Conservation (phyloP, 345 rosid genomes). For the Rhodamnia rubescens region DNA sequence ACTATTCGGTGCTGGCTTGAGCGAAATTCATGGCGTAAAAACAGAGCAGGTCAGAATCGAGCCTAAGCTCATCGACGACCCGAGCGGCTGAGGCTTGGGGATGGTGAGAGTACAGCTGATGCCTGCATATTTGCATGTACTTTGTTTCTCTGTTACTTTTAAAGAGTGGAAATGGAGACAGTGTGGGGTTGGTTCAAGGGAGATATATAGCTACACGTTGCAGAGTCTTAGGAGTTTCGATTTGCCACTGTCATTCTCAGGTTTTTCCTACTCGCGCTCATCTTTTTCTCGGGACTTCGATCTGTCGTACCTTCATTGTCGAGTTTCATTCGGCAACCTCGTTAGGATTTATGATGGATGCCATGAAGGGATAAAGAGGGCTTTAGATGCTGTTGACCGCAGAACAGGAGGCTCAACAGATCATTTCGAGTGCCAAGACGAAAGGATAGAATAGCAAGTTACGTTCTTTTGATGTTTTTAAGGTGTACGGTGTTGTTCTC, state of each 20-base stretch:
- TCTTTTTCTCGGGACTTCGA: not conserved
- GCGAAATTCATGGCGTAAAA: not conserved
- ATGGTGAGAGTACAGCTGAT: not conserved
- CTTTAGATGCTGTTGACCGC: constrained; percentile 41
- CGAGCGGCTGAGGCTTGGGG: constrained; percentile 23
- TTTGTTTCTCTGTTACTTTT: not conserved
- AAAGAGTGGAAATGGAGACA: not conserved
- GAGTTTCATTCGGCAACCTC: not conserved
- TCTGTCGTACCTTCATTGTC: not conserved
- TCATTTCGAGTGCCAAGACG: constrained; percentile 35
- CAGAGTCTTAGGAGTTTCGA: not conserved
- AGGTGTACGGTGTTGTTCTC: not conserved
- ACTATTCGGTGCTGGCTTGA: not conserved
- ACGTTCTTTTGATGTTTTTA: not conserved
- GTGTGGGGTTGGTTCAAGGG: not conserved
- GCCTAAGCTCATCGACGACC: constrained; percentile 15
- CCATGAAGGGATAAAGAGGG: constrained; percentile 45
- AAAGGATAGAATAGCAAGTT: not conserved
- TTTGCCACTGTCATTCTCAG: not conserved
- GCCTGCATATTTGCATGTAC: not conserved
- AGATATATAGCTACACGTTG: not conserved
- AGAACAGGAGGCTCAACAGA: constrained; percentile 47
- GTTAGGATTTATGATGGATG: constrained; percentile 12
- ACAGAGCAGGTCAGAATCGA: not conserved
- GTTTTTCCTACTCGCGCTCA: not conserved